phyloP scores from a whole-genome alignment of 306 rosid genomes.

The Medicago lupulina region DNA sequence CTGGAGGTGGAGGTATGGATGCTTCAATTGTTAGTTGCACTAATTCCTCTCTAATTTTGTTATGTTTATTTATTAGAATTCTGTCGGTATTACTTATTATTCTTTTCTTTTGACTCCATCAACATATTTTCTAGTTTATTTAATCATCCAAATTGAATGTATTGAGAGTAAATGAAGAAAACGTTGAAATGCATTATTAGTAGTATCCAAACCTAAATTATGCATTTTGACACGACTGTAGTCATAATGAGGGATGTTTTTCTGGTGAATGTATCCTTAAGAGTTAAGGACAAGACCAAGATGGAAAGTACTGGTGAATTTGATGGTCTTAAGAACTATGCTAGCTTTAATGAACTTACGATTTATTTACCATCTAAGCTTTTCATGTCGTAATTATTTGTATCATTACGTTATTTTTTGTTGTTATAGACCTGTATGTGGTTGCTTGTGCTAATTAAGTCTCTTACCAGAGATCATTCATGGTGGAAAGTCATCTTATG shows the following conservation, averaged over 20 bases:
- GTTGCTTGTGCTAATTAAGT: neutral
- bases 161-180: neutral
- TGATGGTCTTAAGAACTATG: neutral
- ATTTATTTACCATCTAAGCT: neutral
- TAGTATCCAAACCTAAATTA: conserved; percentile 2
- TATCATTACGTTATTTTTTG: neutral
- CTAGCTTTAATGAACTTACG: conserved; percentile 1
- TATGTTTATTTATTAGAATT: neutral
- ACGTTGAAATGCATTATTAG: neutral
- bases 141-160: neutral
- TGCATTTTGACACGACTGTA: neutral
- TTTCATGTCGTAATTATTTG: neutral
- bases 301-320: neutral
- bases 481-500: neutral
- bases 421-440: neutral
- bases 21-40: neutral
- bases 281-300: conserved; percentile 21
- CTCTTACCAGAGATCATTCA: conserved; percentile 7
- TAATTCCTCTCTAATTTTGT: conserved; percentile 13
- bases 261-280: neutral
- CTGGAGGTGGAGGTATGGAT: conserved; percentile 56
- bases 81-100: neutral
- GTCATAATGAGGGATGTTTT: neutral
- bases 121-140: neutral
- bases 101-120: neutral